Base-by-base conservation (phyloP, 805 yeast genomes). In the Kluyveromyces wickerhamii region DNA sequence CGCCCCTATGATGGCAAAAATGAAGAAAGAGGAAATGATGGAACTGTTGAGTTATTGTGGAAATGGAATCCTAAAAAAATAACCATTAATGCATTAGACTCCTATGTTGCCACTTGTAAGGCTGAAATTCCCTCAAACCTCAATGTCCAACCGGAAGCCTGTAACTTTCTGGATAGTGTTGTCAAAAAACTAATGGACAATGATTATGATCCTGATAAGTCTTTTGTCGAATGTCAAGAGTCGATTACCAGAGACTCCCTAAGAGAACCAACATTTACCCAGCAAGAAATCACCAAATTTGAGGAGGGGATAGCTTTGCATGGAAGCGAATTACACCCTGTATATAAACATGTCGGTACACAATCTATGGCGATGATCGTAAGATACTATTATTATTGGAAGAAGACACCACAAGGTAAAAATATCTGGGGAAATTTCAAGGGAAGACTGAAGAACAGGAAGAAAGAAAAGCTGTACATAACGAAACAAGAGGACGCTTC, bases 331-430 rank as follows among this genome's bases (percentile, higher is more conserved):
- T 60, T 92, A 19, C 77, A 74, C 51, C 85, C 80, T 0, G 88
- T 85, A 0, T 73, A 52, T 43, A 72, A 77, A 50, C 73, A 70
- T 37, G 92, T 89, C n/a, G 71, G 70, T 20, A 70, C 87, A 0
- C 94, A 83, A 47, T 64, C 86, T 0, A 63, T 76, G 36, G 72
- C 88, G 0, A 83, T 79, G 79, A 66, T 87, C 42, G 97, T 89
- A 2, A 61, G 96, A 38, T 87, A 69, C 53, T 89, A 86, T 50
- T 89, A 89, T 49, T 62, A 85, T 35, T 89, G 97, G 97, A 88
- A 88, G 58, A 88, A 88, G 54, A 80, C 95, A 0, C 63, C 71
- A 20, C 67, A 67, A 28, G 96, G 96, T 0, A 77, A 72, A 42
- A 51, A 54, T 27, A 81, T 86, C 12, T 84, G 96, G 94, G 95